These are phyloP conservation scores for Phytopythium boreale DNA, from an alignment of 352 stramenopile genomes.

Conservation along the genomic window DNA sequence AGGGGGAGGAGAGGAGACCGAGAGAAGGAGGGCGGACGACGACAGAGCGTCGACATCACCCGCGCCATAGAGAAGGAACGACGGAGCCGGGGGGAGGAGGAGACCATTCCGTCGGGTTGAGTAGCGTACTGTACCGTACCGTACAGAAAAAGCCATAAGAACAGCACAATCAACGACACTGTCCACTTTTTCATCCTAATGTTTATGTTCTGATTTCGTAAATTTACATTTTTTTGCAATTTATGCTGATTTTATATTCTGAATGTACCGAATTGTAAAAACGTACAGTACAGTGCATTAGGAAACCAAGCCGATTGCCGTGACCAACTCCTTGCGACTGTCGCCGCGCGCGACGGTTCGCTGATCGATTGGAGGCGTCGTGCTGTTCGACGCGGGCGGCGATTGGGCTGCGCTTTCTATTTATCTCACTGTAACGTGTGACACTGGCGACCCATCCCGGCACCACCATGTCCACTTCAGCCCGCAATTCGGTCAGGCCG, in stretches of 20 bases:
- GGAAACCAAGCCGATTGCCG: too few relatives aligned
- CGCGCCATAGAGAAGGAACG: background rate
- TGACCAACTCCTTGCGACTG: background rate
- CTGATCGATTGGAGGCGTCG: background rate
- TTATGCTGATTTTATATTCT: background rate
- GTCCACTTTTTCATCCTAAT: background rate
- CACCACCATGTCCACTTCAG: background rate
- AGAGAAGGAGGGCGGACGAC: background rate
- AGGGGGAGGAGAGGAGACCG: background rate
- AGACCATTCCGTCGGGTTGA: too few relatives aligned
- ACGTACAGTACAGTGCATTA: too few relatives aligned
- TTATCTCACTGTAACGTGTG: conserved; percentile 1
- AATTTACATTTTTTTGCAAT: too few relatives aligned
- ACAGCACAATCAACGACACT: background rate
- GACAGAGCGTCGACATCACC: background rate
- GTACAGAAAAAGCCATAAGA: too few relatives aligned
- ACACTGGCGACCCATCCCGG: background rate
- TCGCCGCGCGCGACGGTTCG: background rate
- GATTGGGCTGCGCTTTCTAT: background rate
- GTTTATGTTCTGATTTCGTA: background rate
- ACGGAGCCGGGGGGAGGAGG: too few relatives aligned
- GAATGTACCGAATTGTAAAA: too few relatives aligned
- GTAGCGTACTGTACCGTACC: too few relatives aligned
- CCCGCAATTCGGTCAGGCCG: background rate
- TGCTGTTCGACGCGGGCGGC: background rate